Evolutionary conservation across 768 basidiomycete genomes (phyloP).

Genomic region (Pholiota molesta): DNA sequence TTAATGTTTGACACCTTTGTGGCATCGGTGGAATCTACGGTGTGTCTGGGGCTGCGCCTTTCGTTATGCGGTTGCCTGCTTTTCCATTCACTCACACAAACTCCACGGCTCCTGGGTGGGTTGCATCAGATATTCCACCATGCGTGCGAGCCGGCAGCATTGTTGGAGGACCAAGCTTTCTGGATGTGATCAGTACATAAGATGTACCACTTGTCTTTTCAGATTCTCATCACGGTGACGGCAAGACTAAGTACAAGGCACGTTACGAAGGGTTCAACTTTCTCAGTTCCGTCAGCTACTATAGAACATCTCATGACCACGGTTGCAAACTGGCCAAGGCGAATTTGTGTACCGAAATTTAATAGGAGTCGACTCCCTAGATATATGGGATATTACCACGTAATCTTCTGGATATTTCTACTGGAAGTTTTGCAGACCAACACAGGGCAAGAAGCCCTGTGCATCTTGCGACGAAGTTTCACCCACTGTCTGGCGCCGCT

Average conservation of each 20-base stretch:
- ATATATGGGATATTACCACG: neutral
- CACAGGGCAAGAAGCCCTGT: neutral
- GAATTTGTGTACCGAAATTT: neutral
- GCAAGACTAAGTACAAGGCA: neutral
- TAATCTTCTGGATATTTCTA: neutral
- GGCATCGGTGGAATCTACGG: neutral
- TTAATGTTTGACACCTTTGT: neutral
- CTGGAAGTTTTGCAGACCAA: neutral
- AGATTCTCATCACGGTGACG: neutral
- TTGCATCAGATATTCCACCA: constrained; percentile 13
- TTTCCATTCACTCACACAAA: constrained; percentile 6
- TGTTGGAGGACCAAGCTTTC: constrained; percentile 1
- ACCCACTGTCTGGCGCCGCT: neutral
- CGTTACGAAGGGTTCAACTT: neutral
- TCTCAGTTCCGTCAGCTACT: neutral
- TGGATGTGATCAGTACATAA: constrained; percentile 6
- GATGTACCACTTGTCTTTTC: neutral
- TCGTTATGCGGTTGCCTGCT: constrained; percentile 10
- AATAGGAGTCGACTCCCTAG: neutral
- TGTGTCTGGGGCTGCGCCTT: constrained; percentile 4
- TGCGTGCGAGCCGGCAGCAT: constrained; percentile 18
- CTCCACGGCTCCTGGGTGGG: constrained; percentile 7
- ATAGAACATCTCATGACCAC: neutral
- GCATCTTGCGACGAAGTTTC: neutral
- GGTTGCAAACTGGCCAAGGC: neutral